Evolutionary conservation across 2,329 filamentous ascomycete species (phyloP).

Genomic region (Botrytis medusae): DNA sequence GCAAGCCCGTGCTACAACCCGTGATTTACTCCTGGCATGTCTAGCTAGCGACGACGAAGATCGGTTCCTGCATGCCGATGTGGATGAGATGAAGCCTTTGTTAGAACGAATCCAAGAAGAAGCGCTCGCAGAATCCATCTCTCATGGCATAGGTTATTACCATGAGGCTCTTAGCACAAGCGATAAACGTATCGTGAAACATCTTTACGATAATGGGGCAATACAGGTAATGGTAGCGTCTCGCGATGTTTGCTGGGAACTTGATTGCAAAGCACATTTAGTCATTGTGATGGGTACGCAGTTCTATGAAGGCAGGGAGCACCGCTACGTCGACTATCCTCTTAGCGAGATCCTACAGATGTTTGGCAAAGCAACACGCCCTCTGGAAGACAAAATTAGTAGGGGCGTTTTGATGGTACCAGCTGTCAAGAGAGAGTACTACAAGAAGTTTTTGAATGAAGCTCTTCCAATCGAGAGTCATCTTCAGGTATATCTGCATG

Average conservation of each 20-base stretch:
- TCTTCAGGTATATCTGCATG: constrained; percentile 85
- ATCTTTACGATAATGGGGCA: constrained; percentile 76
- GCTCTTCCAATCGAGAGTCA: constrained; percentile 94
- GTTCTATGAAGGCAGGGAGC: constrained; percentile 93
- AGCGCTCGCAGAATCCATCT: constrained; percentile 82
- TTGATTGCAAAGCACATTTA: constrained; percentile 83
- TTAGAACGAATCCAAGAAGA: constrained; percentile 82
- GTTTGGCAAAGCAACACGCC: constrained; percentile 89
- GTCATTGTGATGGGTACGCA: constrained; percentile 98
- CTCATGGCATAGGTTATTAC: constrained; percentile 94
- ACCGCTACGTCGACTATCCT: constrained; percentile 95
- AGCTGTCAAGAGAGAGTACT: constrained; percentile 92
- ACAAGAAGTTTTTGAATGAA: constrained; percentile 98
- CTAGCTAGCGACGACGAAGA: constrained; percentile 89
- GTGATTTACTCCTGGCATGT: constrained; percentile 85
- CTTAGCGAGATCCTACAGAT: constrained; percentile 94
- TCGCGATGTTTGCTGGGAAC: constrained; percentile 93
- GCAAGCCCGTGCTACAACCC: constrained; percentile 82
- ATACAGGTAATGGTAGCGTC: constrained; percentile 72
- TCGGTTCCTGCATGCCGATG: constrained; percentile 83
- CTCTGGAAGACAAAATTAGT: constrained; percentile 74
- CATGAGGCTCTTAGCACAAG: constrained; percentile 87
- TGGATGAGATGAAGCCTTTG: constrained; percentile 78
- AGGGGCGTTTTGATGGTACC: constrained; percentile 97
- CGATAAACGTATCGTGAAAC: constrained; percentile 91